These are phyloP conservation scores for Crassisporium funariophilum DNA, from an alignment of 768 basidiomycete species.

Conservation along the genomic window DNA sequence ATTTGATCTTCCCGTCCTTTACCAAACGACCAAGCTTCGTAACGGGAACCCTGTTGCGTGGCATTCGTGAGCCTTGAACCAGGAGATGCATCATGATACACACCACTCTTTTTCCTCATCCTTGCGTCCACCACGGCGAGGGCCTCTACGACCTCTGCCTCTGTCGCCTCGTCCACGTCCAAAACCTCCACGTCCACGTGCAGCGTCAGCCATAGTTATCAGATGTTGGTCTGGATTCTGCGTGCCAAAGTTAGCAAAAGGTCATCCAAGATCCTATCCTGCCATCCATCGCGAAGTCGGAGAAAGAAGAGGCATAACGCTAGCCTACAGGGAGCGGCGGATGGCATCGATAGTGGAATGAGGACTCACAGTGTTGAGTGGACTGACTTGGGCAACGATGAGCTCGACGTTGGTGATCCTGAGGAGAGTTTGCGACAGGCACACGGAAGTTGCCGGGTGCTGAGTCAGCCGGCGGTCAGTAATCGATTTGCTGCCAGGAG, in stretches of 20 bases:
- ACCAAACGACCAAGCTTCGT: constrained; percentile 99
- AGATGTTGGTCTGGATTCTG: constrained; percentile 17
- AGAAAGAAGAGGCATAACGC: constrained; percentile 12
- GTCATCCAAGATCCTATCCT: constrained; percentile 42
- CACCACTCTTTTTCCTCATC: constrained; percentile 99
- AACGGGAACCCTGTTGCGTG: constrained; percentile 98
- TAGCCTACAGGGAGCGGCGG: constrained; percentile 6
- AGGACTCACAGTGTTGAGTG: constrained; percentile 42
- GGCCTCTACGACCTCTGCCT: constrained; percentile 85
- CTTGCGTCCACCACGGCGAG: constrained; percentile 95
- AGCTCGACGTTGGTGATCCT: constrained; percentile 18
- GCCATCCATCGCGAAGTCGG: constrained; percentile 50
- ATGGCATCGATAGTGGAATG: constrained; percentile 6
- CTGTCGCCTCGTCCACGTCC: constrained; percentile 92
- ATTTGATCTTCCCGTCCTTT: constrained; percentile 99
- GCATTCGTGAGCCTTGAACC: neutral
- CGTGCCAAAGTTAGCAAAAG: constrained; percentile 24
- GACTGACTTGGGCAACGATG: constrained; percentile 41
- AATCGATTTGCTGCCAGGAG: constrained; percentile 1
- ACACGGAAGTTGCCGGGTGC: constrained; percentile 24
- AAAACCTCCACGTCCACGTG: constrained; percentile 71
- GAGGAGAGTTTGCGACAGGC: constrained; percentile 8
- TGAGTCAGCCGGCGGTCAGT: constrained; percentile 26
- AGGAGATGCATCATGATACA: constrained; percentile 16
- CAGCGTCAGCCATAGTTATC: constrained; percentile 78